These are phyloP conservation scores for Hemileia vastatrix DNA, from an alignment of 1,284 basidiomycete genomes.

Conservation along the genomic window DNA sequence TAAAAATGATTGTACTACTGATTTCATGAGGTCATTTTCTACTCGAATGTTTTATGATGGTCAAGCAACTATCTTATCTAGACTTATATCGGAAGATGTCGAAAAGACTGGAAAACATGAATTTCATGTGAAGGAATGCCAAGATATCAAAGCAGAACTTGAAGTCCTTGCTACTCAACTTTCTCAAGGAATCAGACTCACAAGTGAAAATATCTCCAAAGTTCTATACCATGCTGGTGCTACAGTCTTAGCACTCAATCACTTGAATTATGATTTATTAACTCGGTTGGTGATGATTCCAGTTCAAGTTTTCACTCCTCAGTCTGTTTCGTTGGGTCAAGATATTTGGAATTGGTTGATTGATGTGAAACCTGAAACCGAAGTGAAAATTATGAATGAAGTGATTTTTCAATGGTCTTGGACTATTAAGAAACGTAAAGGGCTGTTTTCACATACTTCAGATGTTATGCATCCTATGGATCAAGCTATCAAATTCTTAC, in stretches of 20 bases:
- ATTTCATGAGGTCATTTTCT: constrained; percentile 14
- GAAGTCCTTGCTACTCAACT: constrained; percentile 7
- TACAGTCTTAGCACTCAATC: constrained; percentile 17
- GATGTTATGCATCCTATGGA: constrained; percentile 76
- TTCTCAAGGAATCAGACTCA: constrained; percentile 5
- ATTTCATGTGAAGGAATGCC: too few relatives aligned
- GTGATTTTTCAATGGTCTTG: constrained; percentile 77
- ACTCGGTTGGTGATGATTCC: constrained; percentile 81
- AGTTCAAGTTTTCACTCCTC: constrained; percentile 77
- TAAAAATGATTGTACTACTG: constrained; percentile 12
- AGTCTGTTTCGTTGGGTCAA: constrained; percentile 72
- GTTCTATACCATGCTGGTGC: constrained; percentile 19
- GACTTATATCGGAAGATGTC: constrained; percentile 10
- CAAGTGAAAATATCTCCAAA: constrained; percentile 7
- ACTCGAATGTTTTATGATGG: constrained; percentile 24
- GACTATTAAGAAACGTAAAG: constrained; percentile 65
- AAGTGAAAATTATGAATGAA: constrained; percentile 70
- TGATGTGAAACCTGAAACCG: constrained; percentile 66
- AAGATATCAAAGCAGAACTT: constrained; percentile 8
- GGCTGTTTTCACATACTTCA: constrained; percentile 64
- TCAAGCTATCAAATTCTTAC: constrained; percentile 75
- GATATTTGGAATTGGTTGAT: constrained; percentile 98
- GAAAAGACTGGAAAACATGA: constrained; percentile 1
- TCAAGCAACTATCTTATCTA: constrained; percentile 17
- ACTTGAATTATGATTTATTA: constrained; percentile 77